Base-by-base conservation (phyloP, 331 rosid species). In the Arachis monticola region DNA sequence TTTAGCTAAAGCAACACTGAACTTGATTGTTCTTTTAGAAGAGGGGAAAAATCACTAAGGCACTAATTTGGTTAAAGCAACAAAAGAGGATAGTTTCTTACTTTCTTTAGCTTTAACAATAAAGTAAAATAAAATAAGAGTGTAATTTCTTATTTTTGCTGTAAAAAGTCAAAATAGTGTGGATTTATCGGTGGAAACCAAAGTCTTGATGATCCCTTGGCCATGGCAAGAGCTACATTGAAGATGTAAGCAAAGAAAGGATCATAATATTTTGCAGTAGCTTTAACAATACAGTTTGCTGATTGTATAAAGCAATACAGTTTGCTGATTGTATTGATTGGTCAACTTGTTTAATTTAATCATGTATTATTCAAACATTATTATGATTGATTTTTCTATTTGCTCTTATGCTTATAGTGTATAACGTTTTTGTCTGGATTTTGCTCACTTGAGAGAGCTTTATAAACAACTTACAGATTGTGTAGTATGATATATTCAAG, bases 111-210 rank as follows among this genome's bases (percentile, higher is more conserved):
- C 22, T 17, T 17, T 22, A 22, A 22, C 27, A 22, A 22, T 22
- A 22, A 22, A 22, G 27, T 22, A 22, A 22, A 22, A 22, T 22
- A 22, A 22, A 22, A 22, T 22, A 22, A 22, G 27, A 0, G 27
- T 22, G 27, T 22, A 22, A 22, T 22, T 22, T 22, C 27, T 22
- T 22, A 22, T 22, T 22, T 22, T 22, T 22, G 27, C 27, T 22
- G 27, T 22, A 22, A 22, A 22, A 22, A 22, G 27, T 22, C 27
- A 22, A 22, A 22, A 22, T 22, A 22, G 27, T 22, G 97, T 27
- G 99, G 99, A 44, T 94, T 94, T 72, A 92, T 94, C 44, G 99
- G 99, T 0, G 99, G 99, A 70, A 86, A 85, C 86, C 85, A 86
- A 76, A 90, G 60, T 31, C 86, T 83, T 46, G 97, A 88, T 2